phyloP scores from a whole-genome alignment of 257 asterid species.

The Solanum medicagineum region DNA sequence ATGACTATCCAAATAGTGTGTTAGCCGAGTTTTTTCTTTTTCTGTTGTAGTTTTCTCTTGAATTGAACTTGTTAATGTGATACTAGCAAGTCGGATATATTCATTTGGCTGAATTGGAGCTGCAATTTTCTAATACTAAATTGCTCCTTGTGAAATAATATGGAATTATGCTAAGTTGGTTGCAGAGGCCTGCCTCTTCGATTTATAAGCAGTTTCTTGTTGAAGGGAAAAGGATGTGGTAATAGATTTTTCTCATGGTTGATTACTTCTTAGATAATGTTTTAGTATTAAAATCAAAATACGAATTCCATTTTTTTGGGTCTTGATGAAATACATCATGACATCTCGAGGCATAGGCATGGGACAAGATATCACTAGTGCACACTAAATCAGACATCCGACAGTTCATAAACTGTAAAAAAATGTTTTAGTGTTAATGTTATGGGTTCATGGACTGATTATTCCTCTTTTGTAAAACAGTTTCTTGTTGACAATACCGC shows the following conservation, averaged over 20 bases:
- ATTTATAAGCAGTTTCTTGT: background rate
- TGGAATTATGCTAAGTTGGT: background rate
- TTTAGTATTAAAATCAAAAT: background rate
- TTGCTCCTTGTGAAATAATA: background rate
- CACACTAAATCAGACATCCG: background rate
- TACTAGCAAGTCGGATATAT: background rate
- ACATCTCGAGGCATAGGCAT: background rate
- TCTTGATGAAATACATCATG: background rate
- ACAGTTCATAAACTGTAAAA: background rate
- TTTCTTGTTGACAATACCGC: constrained; percentile 85
- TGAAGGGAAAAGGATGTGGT: background rate
- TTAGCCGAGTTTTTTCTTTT: background rate
- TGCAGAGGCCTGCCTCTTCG: background rate
- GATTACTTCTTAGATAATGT: background rate
- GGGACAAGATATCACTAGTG: background rate
- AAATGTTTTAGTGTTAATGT: background rate
- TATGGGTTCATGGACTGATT: background rate
- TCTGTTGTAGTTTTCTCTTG: background rate
- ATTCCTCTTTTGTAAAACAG: constrained; percentile 29
- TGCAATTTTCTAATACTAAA: background rate
- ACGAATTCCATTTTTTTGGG: background rate
- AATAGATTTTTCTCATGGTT: background rate
- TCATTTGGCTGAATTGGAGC: background rate
- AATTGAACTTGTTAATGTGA: background rate
- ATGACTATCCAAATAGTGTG: background rate